Percentiles rank a stretch among this genome's conserved stretches.
These are phyloP conservation scores for Cydonia oblonga DNA, from an alignment of 331 rosid genomes.

Conservation along the genomic window DNA sequence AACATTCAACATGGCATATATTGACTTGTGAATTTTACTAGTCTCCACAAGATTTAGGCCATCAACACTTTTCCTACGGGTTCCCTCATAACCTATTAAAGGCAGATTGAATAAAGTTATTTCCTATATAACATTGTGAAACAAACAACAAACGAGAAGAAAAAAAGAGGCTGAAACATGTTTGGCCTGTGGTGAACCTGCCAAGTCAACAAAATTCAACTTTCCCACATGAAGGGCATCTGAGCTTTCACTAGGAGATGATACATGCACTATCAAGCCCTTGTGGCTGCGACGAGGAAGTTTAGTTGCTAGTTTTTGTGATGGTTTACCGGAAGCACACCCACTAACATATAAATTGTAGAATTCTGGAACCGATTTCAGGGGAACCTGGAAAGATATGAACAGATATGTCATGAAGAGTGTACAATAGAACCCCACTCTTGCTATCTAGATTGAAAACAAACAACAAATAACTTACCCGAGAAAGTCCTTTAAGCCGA, in stretches of 20 bases:
- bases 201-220: slow-evolving; percentile 77
- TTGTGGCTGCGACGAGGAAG: slow-evolving; percentile 42
- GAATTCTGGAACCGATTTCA: slow-evolving; percentile 60
- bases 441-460: not conserved
- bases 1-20: slow-evolving; percentile 62
- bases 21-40: slow-evolving; percentile 56
- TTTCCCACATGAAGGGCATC: slow-evolving; percentile 33
- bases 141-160: not conserved
- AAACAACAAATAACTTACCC: slow-evolving; percentile 25
- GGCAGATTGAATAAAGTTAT: slow-evolving; percentile 4
- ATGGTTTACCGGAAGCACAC: slow-evolving; percentile 34
- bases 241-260: slow-evolving; percentile 18
- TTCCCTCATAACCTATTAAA: slow-evolving; percentile 67
- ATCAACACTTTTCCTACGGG: slow-evolving; percentile 50
- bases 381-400: slow-evolving; percentile 41
- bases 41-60: slow-evolving; percentile 32
- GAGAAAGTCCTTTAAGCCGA: slow-evolving; percentile 75
- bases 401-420: not conserved
- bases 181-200: slow-evolving; percentile 35
- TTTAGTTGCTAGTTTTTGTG: slow-evolving; percentile 35
- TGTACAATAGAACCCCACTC: not conserved
- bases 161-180: not conserved
- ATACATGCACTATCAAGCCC: slow-evolving; percentile 59
- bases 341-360: slow-evolving; percentile 34
- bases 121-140: not conserved